phyloP scores from a whole-genome alignment of 805 yeast species.

The Monosporozyma servazzii region DNA sequence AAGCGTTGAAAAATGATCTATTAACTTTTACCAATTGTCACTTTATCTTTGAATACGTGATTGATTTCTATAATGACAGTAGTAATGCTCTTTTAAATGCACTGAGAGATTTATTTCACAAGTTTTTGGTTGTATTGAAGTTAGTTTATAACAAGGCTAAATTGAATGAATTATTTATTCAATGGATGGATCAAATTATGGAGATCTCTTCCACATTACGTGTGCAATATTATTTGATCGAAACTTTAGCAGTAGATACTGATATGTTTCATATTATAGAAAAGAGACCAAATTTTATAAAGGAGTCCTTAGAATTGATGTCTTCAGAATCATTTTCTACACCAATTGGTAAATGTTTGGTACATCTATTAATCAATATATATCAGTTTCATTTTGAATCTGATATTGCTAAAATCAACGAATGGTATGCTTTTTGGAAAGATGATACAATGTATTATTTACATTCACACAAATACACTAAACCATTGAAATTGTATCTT shows the following conservation, averaged over 20 bases:
- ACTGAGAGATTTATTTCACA: slow-evolving; percentile 48
- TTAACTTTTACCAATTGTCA: slow-evolving; percentile 21
- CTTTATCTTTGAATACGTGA: slow-evolving; percentile 41
- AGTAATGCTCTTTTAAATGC: slow-evolving; percentile 67
- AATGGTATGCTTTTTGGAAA: slow-evolving; percentile 50
- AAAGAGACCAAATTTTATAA: slow-evolving; percentile 39
- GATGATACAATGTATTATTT: slow-evolving; percentile 32
- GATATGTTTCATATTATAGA: slow-evolving; percentile 36
- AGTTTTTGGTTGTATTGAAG: slow-evolving; percentile 38
- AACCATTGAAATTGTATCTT: slow-evolving; percentile 48
- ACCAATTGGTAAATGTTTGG: slow-evolving; percentile 51
- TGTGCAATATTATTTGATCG: slow-evolving; percentile 53
- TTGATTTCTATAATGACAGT: slow-evolving; percentile 64
- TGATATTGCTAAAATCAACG: slow-evolving; percentile 4
- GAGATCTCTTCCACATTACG: slow-evolving; percentile 42
- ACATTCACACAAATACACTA: slow-evolving; percentile 26
- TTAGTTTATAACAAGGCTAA: slow-evolving; percentile 14
- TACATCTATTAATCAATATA: slow-evolving; percentile 31
- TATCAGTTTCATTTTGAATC: slow-evolving; percentile 26
- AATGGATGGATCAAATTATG: slow-evolving; percentile 42
- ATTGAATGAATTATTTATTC: slow-evolving; percentile 22
- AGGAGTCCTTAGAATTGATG: slow-evolving; percentile 41
- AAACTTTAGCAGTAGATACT: slow-evolving; percentile 42
- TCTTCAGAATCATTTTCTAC: slow-evolving; percentile 53
- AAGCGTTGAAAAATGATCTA: background rate